These are phyloP conservation scores for Tripidium arundinaceum DNA, from an alignment of 202 grass and related monocot species.

Conservation along the genomic window DNA sequence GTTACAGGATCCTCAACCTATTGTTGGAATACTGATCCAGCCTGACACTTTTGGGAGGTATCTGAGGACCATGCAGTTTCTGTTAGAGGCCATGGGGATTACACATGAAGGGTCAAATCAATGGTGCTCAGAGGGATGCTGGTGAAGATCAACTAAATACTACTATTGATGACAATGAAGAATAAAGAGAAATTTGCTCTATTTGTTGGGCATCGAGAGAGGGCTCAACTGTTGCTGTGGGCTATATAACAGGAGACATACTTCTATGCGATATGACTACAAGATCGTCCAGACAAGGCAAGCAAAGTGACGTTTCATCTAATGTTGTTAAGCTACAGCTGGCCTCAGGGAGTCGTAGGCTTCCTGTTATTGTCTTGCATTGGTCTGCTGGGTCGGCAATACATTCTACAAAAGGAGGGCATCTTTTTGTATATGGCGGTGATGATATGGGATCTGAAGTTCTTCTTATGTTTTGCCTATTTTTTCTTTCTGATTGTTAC, in stretches of 20 bases:
- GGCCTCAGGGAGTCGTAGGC: conserved; percentile 74
- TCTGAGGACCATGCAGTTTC: conserved; percentile 46
- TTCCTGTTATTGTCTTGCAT: conserved; percentile 95
- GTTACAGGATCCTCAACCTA: conserved; percentile 65
- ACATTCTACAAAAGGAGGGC: conserved; percentile 58
- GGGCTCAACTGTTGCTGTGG: conserved; percentile 62
- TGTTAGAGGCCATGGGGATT: conserved; percentile 55
- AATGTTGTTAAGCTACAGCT: conserved; percentile 84
- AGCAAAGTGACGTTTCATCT: conserved; percentile 41
- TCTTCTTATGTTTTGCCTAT: conserved; percentile 74
- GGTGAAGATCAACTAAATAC: conserved; percentile 34
- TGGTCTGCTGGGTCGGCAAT: conserved; percentile 60
- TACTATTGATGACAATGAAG: conserved; percentile 38
- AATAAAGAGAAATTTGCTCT: conserved; percentile 89
- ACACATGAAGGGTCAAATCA: conserved; percentile 46
- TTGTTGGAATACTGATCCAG: conserved; percentile 90
- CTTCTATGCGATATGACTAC: conserved; percentile 71
- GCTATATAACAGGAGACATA: conserved; percentile 92
- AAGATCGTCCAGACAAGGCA: conserved; percentile 40
- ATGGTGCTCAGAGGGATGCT: conserved; percentile 21
- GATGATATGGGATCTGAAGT: conserved; percentile 99
- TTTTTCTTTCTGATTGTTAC: conserved; percentile 19
- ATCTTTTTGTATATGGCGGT: conserved; percentile 97
- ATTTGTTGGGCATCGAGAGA: conserved; percentile 77
- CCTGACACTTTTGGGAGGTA: conserved; percentile 77